Base-by-base conservation (phyloP, 2,329 filamentous ascomycete species). In the Xenosphaeropsis pyriputrescens region DNA sequence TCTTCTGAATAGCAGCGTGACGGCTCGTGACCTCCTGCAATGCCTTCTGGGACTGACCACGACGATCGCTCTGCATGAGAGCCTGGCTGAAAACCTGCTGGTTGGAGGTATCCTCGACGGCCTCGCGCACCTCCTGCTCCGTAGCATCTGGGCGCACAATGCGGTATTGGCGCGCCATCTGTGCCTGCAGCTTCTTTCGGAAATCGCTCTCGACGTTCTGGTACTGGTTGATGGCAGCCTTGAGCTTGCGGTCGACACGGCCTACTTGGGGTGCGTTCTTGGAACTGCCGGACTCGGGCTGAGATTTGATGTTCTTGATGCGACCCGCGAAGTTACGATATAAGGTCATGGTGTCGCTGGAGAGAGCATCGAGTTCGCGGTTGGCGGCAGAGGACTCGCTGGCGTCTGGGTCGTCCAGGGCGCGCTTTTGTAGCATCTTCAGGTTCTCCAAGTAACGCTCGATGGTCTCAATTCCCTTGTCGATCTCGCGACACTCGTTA, bases 31-130 rank as follows among this genome's bases (percentile, higher is more conserved):
- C 85, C 46, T 85, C 85, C 48, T 72, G 73, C 39, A 93, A 69
- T 29, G 85, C 85, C 29, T 78, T 75, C 46, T 81, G 78, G 32
- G 85, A 84, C 58, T 93, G 82, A 36, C 85, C 84, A 54, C 77
- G 75, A 52, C 85, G 79, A 60, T 81, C 81, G 56, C 76, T 83
- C 62, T 79, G 75, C 65, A 93, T 74, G 52, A 95, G 69, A 40
- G 85, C 84, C 58, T 93, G 84, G 54, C 80, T 78, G 63, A 96
- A 96, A 47, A 93, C 79, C 58, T 93, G 85, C 38, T 77, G 75
- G 46, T 63, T 62, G 12, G 63, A 69, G 48, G 71, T 69, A 50
- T 85, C 76, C 51, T 89, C 75, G 1, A 88, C 80, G 13, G 84
- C 85, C 40, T 79, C 73, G 41, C 72, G 70, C 18, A 95, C 75